These are phyloP conservation scores for Yarrowia keelungensis DNA, from an alignment of 805 yeast species.

Conservation along the genomic window DNA sequence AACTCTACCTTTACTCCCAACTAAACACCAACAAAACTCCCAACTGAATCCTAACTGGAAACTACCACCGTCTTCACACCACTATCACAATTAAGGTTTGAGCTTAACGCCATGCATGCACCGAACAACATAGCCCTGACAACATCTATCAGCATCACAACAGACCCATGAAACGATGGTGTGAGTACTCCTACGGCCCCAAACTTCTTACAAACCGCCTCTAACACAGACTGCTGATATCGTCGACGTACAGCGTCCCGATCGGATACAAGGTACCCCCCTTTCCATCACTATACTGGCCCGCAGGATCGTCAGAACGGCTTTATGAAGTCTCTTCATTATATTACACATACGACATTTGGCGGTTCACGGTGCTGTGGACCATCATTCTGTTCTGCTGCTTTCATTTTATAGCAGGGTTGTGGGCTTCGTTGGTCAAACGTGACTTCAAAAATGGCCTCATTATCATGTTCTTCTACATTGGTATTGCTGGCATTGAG, in stretches of 20 bases:
- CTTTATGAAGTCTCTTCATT: constrained; percentile 61
- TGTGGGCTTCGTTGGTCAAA: constrained; percentile 62
- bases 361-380: constrained; percentile 87
- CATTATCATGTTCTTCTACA: constrained; percentile 55
- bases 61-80: too few relatives aligned
- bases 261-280: constrained; percentile 79
- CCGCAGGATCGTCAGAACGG: constrained; percentile 52
- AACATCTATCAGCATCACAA: neutral
- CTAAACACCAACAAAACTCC: neutral
- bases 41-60: neutral
- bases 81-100: neutral
- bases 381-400: constrained; percentile 68
- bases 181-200: constrained; percentile 3
- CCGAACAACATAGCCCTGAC: neutral
- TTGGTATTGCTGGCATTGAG: constrained; percentile 63
- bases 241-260: constrained; percentile 56
- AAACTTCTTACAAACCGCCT: neutral
- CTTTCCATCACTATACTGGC: constrained; percentile 86
- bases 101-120: neutral
- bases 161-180: constrained; percentile 27
- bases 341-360: constrained; percentile 73
- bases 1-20: neutral
- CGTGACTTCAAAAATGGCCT: constrained; percentile 54
- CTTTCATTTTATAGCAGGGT: constrained; percentile 70
- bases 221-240: constrained; percentile 33